Percentiles rank a stretch among this genome's conserved stretches.
These are phyloP conservation scores for Malus hybrid DNA, from an alignment of 331 rosid species.

Conservation along the genomic window DNA sequence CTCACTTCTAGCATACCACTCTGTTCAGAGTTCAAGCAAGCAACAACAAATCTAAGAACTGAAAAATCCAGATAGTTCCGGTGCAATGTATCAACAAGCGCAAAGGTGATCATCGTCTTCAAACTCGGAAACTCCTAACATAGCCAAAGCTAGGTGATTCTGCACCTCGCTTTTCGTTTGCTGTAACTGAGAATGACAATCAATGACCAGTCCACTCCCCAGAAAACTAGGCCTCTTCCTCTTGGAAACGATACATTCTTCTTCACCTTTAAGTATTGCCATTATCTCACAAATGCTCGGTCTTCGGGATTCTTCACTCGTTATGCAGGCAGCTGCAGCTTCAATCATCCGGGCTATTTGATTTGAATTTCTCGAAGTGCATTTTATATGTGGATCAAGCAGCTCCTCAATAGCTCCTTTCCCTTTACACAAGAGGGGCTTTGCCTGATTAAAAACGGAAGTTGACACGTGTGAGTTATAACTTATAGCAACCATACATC, in stretches of 20 bases:
- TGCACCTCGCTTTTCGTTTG: constrained; percentile 68
- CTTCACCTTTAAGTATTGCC: constrained; percentile 78
- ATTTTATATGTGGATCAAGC: constrained; percentile 68
- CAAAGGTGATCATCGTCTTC: constrained; percentile 75
- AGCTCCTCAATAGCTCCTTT: constrained; percentile 80
- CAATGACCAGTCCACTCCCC: constrained; percentile 63
- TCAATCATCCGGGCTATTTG: constrained; percentile 73
- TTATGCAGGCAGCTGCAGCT: constrained; percentile 80
- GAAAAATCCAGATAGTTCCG: neutral
- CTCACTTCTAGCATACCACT: constrained; percentile 16
- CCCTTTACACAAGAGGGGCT: constrained; percentile 77
- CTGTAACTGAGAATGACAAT: constrained; percentile 62
- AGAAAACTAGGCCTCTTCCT: constrained; percentile 63
- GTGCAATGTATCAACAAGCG: constrained; percentile 31
- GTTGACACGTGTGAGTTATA: neutral
- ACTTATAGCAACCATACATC: neutral
- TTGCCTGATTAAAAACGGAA: constrained; percentile 49
- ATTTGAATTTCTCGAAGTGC: constrained; percentile 46
- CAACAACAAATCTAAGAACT: constrained; percentile 20
- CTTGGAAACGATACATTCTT: constrained; percentile 42
- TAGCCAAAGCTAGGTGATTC: constrained; percentile 84
- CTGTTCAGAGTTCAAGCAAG: constrained; percentile 13
- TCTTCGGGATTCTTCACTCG: constrained; percentile 79
- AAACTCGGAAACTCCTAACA: constrained; percentile 86
- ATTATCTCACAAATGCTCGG: constrained; percentile 67